phyloP scores from a whole-genome alignment of 108 stramenopile genomes.

The Aureococcus anophagefferens region DNA sequence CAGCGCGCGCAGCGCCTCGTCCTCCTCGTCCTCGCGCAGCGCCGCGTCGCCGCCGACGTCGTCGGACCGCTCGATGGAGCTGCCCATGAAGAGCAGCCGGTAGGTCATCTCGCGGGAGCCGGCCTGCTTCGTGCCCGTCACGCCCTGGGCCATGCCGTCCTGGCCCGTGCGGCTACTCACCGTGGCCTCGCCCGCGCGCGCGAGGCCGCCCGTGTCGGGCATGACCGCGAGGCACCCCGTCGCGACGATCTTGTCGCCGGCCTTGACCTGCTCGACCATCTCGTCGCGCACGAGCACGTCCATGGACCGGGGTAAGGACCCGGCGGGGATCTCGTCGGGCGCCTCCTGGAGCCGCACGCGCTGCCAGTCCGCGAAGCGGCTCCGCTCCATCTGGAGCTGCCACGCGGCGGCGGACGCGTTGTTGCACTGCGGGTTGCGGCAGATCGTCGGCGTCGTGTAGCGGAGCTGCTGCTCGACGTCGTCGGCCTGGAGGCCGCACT shows the following conservation, averaged over 20 bases:
- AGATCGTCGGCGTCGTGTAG: slow-evolving; percentile 87
- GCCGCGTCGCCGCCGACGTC: neutral
- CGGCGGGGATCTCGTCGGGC: slow-evolving; percentile 92
- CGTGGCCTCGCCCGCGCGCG: slow-evolving; percentile 71
- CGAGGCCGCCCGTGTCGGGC: slow-evolving; percentile 80
- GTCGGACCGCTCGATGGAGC: slow-evolving; percentile 19
- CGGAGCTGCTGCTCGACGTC: slow-evolving; percentile 86
- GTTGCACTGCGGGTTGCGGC: slow-evolving; percentile 81
- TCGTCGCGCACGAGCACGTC: slow-evolving; percentile 88
- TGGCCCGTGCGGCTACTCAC: slow-evolving; percentile 17
- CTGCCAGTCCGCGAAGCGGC: slow-evolving; percentile 94
- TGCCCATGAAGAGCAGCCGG: slow-evolving; percentile 82
- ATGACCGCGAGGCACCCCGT: slow-evolving; percentile 80
- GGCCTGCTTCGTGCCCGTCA: slow-evolving; percentile 71
- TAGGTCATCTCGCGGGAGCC: slow-evolving; percentile 95
- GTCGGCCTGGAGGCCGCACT: slow-evolving; percentile 69
- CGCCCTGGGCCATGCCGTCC: slow-evolving; percentile 41
- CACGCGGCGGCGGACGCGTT: slow-evolving; percentile 53
- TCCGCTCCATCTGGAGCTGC: slow-evolving; percentile 49
- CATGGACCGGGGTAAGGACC: slow-evolving; percentile 85
- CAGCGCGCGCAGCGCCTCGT: slow-evolving; percentile 73
- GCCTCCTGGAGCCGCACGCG: slow-evolving; percentile 93
- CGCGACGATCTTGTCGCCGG: slow-evolving; percentile 85
- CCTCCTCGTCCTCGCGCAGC: slow-evolving; percentile 62
- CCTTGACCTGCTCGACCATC: slow-evolving; percentile 94